Conservation (phyloP, 352 stramenopile genomes). For the Pythium vanterpoolii region DNA sequence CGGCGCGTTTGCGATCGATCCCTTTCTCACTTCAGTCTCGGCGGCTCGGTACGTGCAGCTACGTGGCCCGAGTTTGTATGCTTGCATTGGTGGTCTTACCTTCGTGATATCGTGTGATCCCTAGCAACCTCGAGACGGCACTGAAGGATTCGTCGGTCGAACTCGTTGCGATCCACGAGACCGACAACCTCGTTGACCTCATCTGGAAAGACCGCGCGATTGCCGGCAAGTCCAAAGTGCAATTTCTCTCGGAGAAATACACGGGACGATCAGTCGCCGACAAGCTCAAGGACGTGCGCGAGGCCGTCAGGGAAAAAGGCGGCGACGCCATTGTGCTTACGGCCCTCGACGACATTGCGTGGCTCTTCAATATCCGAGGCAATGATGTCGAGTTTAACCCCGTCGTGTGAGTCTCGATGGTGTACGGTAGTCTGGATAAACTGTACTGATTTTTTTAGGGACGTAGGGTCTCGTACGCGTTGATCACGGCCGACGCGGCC, state of each 20-base stretch:
- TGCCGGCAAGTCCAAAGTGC: conserved; percentile 75
- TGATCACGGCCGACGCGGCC: conserved; percentile 88
- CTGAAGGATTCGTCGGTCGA: conserved; percentile 69
- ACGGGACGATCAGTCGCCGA: conserved; percentile 87
- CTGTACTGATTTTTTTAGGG: neutral
- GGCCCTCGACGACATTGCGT: conserved; percentile 96
- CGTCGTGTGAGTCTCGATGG: conserved; percentile 84
- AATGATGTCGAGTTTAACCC: conserved; percentile 97
- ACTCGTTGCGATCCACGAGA: conserved; percentile 68
- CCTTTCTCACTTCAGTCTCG: conserved; percentile 91
- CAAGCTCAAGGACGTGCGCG: conserved; percentile 88
- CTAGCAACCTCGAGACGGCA: conserved; percentile 58
- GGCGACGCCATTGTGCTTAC: conserved; percentile 93
- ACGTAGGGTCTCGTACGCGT: conserved; percentile 87
- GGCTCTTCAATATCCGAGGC: conserved; percentile 98
- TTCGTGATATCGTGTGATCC: neutral
- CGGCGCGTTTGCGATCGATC: conserved; percentile 93
- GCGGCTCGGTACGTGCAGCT: conserved; percentile 48
- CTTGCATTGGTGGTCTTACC: neutral
- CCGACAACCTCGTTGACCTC: conserved; percentile 94
- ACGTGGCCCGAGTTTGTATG: neutral
- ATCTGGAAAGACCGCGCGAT: conserved; percentile 89
- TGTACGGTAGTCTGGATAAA: neutral
- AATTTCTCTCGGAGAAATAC: conserved; percentile 92
- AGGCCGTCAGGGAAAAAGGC: conserved; percentile 84